Evolutionary conservation across 2,329 filamentous ascomycete species (phyloP), one percentile per base, ranked within the genome.

Genomic region (Penicillium brasilianum): DNA sequence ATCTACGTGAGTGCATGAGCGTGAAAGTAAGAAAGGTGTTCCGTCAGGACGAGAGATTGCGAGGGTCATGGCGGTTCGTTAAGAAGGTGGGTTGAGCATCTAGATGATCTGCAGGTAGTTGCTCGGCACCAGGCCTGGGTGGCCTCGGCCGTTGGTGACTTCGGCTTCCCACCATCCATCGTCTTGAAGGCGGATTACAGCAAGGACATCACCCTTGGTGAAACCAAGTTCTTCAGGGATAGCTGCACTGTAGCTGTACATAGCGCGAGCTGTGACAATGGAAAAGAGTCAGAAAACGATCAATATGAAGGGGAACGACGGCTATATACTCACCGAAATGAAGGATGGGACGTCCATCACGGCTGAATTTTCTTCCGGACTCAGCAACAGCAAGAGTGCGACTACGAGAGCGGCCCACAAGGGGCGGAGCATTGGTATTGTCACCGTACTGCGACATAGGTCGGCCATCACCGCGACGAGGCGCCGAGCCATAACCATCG

Each of bases 141-240:
- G 74, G 41, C 72, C 67, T n/a, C 73, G 75, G 43, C 79, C 75
- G 9, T 82, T 82, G 49, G 93, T 91, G 43, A 97, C 87, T 77
- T 97, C 94, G 13, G 96, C 96, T 80, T 99, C 95, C 95, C 96
- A 99, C 95, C 95, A 99, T 20, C 95, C 95, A 74, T 99, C 95
- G 75, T 99, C 95, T 78, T 99, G 95, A 71, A 96, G 87, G 62
- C 93, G 86, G 50, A 97, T 82, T 14, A 99, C 88, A 2, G 94
- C 92, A 14, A 99, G 83, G 61, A 94, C 88, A 73, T 99, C 96
- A 51, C 93, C 93, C 81, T 99, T 99, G 50, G 84, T 84, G 77
- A 99, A 99, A 14, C 90, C 90, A 20, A 99, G 82, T 78, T 99
- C 96, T 75, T 98, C 95, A 0, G 94, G 92, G 60, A 99, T 99